Evolutionary conservation across 805 yeast genomes (phyloP).

Genomic region (Candida dajiaensis): DNA sequence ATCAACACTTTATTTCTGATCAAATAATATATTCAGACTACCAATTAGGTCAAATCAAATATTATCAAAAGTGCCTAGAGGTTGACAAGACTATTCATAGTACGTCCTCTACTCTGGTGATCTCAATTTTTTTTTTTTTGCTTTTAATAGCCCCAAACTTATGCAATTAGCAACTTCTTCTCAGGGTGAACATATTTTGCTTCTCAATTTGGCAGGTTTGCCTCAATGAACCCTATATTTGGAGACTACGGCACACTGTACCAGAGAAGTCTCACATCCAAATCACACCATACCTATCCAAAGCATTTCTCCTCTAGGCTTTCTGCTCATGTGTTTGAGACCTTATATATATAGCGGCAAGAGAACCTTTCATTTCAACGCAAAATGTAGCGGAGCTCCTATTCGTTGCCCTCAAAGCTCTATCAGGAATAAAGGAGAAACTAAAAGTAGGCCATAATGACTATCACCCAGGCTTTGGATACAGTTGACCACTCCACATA

Average conservation of each 20-base stretch:
- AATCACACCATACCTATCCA: neutral
- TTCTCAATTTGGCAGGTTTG: neutral
- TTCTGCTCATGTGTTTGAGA: neutral
- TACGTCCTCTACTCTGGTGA: too few species aligned
- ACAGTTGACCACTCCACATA: conserved; percentile 29
- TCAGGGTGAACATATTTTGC: neutral
- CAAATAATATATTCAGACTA: too few species aligned
- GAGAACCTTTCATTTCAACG: neutral
- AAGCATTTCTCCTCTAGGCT: neutral
- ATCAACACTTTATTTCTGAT: too few species aligned
- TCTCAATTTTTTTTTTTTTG: too few species aligned
- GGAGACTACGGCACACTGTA: neutral
- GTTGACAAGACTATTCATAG: too few species aligned
- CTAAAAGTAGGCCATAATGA: neutral
- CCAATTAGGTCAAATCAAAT: too few species aligned
- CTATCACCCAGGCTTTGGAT: neutral
- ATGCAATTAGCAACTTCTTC: neutral
- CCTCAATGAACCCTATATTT: neutral
- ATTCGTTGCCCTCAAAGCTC: too few species aligned
- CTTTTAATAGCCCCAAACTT: neutral
- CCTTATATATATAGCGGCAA: neutral
- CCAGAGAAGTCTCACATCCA: neutral
- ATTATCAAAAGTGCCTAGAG: too few species aligned
- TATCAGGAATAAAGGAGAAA: neutral
- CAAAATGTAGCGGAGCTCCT: neutral